Evolutionary conservation across 164 flowering plant genomes (phyloP), one percentile per base, ranked within the genome.

Genomic region (Akebia trifoliata): DNA sequence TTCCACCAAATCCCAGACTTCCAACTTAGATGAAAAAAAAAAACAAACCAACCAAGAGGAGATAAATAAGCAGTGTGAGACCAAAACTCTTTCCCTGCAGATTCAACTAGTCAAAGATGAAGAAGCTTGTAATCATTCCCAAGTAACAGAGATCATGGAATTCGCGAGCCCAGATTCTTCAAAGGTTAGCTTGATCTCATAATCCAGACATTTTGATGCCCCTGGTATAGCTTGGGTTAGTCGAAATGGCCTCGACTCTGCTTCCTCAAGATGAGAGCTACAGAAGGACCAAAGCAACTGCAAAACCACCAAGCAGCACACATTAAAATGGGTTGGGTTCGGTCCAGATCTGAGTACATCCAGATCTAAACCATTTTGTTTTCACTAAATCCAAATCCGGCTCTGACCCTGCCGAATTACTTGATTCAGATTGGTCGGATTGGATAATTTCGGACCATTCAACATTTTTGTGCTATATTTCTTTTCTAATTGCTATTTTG

Each of bases 281-380:
- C 96, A 87, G 74, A 86, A 94, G 22, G 99, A 94, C 99, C 99
- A 94, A 14, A 94, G 73, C 69, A 94, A 65, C 99, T 93, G 95
- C 77, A 71, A 67, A 57, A 44, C 4, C 32, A 28, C 34, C 43
- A 55, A 55, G 11, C 34, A 39, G 14, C 28, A n/a, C n/a, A n/a
- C 37, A 52, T 20, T 1, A 44, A 44, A 5, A 43, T 22, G 11
- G 22, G 9, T 20, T 43, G 47, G n/a, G n/a, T n/a, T n/a, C n/a
- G n/a, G n/a, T n/a, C n/a, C n/a, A n/a, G n/a, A n/a, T n/a, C n/a
- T n/a, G n/a, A n/a, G n/a, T n/a, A n/a, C n/a, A n/a, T n/a, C n/a
- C n/a, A n/a, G n/a, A n/a, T n/a, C n/a, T n/a, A n/a, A n/a, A n/a
- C n/a, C n/a, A n/a, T n/a, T n/a, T n/a, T n/a, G n/a, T n/a, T n/a